These are phyloP conservation scores for Hypoxylon perforatum DNA, from an alignment of 495 filamentous ascomycete genomes.

Conservation along the genomic window DNA sequence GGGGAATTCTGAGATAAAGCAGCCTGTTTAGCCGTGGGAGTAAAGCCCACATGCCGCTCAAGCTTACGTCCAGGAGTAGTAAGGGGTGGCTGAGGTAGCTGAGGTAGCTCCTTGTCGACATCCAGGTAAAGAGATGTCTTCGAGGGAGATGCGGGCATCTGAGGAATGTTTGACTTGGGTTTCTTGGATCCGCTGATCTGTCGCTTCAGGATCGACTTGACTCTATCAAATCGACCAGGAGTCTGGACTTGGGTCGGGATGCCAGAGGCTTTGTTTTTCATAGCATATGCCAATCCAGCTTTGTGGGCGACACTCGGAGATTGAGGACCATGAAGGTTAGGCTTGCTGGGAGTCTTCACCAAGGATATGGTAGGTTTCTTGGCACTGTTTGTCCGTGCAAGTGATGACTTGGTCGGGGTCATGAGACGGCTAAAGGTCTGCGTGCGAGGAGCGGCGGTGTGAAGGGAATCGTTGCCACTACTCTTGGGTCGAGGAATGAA, in stretches of 20 bases:
- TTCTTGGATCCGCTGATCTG: constrained; percentile 52
- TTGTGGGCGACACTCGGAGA: too few relatives aligned
- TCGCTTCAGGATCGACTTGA: constrained; percentile 62
- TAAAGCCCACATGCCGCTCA: constrained; percentile 60
- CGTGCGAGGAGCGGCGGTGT: constrained; percentile 49
- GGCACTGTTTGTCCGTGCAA: constrained; percentile 70
- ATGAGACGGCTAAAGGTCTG: constrained; percentile 65
- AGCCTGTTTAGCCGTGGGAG: constrained; percentile 54
- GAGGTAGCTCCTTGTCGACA: constrained; percentile 56
- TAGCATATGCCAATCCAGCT: too few relatives aligned
- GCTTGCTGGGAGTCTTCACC: constrained; percentile 50
- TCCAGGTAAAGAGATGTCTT: constrained; percentile 57
- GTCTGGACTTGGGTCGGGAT: constrained; percentile 45
- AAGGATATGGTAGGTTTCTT: constrained; percentile 60
- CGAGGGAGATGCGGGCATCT: constrained; percentile 47
- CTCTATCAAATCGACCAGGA: constrained; percentile 58
- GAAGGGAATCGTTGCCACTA: constrained; percentile 46
- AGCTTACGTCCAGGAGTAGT: constrained; percentile 60
- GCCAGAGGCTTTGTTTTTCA: constrained; percentile 20
- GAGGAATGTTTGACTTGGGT: constrained; percentile 48
- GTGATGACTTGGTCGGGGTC: constrained; percentile 84
- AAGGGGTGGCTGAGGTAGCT: constrained; percentile 55
- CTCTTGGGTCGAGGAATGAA: constrained; percentile 57
- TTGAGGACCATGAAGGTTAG: constrained; percentile 42
- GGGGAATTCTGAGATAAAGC: constrained; percentile 55